Base-by-base conservation (phyloP, 805 yeast genomes). In the Saccharomycopsis sp. region DNA sequence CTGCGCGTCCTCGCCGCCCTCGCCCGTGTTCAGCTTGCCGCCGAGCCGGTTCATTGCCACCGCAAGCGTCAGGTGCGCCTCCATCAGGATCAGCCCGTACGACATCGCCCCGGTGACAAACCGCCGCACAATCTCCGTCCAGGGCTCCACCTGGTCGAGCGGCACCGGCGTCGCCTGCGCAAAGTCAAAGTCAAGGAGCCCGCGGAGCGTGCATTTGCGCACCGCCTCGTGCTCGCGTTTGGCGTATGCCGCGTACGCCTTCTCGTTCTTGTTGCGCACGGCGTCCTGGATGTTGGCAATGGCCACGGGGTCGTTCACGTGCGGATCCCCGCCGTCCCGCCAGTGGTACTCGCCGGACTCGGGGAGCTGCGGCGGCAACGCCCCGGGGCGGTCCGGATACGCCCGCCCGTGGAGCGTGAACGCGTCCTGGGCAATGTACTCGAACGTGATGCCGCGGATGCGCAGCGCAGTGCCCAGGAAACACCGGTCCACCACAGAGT, bases 61-160 rank as follows among this genome's bases (percentile, higher is more conserved):
- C 14, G 99, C 99, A 66, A 92, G 77, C 9, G 99, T 92, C 2
- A 97, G 90, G 74, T 92, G 99, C 1, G 97, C 91, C 74, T 92
- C 99, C 96, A 91, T 88, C 2, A 98, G 92, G 69, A 92, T 92
- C 53, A 98, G 92, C 69, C 99, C 99, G 69, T 94, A 92, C 1
- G 97, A 91, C 99, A 92, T 92, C 55, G 99, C 99, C 76, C 99
- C 99, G n/a, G 99, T 91, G 63, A 91, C 91, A 71, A 94, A 94
- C 67, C 99, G 82, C 67, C 97, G 85, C 37, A 91, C 99, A 71
- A 92, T 92, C 72, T 92, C 99, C 41, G 98, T 94, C 99, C 99
- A 92, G 51, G 99, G 99, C 77, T 92, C 99, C 64, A 92, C 99
- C 75, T 94, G 98, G 68, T 92, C 99, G 62, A 92, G 75, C 58